These are phyloP conservation scores for Yarrowia divulgata DNA, from an alignment of 805 yeast species.

Conservation along the genomic window DNA sequence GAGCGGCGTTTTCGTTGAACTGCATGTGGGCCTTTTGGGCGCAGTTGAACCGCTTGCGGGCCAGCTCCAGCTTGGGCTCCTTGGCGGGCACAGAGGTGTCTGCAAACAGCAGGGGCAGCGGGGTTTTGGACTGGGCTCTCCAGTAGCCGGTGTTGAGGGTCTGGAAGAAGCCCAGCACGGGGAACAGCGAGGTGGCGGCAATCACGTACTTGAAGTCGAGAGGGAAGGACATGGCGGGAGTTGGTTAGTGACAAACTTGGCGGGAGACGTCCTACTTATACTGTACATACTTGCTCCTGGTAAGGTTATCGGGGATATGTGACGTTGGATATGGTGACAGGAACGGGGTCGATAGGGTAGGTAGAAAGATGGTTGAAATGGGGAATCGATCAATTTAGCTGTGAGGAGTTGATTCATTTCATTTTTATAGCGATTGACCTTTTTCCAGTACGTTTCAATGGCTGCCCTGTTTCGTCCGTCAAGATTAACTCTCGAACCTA, in stretches of 20 bases:
- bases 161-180: slow-evolving; percentile 35
- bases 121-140: slow-evolving; percentile 18
- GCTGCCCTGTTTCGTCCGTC: too few relatives aligned
- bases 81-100: slow-evolving; percentile 22
- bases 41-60: slow-evolving; percentile 38
- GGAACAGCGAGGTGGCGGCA: slow-evolving; percentile 26
- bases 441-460: too few relatives aligned
- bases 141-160: slow-evolving; percentile 16
- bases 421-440: too few relatives aligned
- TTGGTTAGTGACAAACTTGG: neutral
- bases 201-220: slow-evolving; percentile 35
- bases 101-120: slow-evolving; percentile 35
- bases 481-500: too few relatives aligned
- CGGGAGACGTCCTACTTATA: too few relatives aligned
- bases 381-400: too few relatives aligned
- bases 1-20: slow-evolving; percentile 36
- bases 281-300: too few relatives aligned
- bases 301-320: too few relatives aligned
- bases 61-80: slow-evolving; percentile 34
- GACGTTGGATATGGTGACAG: too few relatives aligned
- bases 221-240: slow-evolving; percentile 4
- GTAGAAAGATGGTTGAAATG: too few relatives aligned
- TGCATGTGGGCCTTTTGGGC: slow-evolving; percentile 41
- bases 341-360: too few relatives aligned
- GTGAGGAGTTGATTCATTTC: too few relatives aligned